Conservation (phyloP, 1,139 yeast species). For the Blastobotrys persicus region DNA sequence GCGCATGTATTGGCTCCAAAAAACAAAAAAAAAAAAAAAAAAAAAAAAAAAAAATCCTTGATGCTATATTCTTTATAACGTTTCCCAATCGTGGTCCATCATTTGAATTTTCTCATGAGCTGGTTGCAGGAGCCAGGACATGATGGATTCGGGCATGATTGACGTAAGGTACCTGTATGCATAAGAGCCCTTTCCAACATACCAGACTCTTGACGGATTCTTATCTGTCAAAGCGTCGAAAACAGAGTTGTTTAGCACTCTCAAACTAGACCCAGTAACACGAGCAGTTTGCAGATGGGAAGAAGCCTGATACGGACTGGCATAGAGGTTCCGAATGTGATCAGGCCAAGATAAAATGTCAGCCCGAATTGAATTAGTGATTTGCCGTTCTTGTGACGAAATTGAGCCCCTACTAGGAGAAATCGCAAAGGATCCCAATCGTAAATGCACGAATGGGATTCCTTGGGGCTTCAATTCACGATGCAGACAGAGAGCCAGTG, state of each 20-base stretch:
- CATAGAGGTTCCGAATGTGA: slow-evolving; percentile 38
- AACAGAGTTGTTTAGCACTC: slow-evolving; percentile 36
- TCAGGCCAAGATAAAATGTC: slow-evolving; percentile 44
- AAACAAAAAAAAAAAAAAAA: too few species aligned
- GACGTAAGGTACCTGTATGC: slow-evolving; percentile 36
- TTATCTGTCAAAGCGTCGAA: slow-evolving; percentile 36
- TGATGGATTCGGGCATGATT: slow-evolving; percentile 36
- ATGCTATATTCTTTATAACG: slow-evolving; percentile 22
- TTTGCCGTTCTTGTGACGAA: slow-evolving; percentile 30
- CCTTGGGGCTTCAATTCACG: slow-evolving; percentile 38
- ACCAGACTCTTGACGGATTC: slow-evolving; percentile 36
- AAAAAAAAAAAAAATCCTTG: too few species aligned
- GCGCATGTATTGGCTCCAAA: too few species aligned
- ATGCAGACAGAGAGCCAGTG: slow-evolving; percentile 39
- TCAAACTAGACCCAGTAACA: slow-evolving; percentile 35
- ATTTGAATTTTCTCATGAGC: slow-evolving; percentile 14
- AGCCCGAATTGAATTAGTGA: slow-evolving; percentile 37
- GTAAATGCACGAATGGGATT: slow-evolving; percentile 30
- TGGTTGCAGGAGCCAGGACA: slow-evolving; percentile 38
- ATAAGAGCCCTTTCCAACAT: slow-evolving; percentile 41
- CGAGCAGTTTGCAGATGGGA: slow-evolving; percentile 36
- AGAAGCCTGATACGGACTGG: slow-evolving; percentile 35
- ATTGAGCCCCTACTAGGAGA: slow-evolving; percentile 23
- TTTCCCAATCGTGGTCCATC: slow-evolving; percentile 28
- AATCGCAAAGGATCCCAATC: slow-evolving; percentile 43